Conservation (phyloP, 805 yeast genomes). For the Maudiozyma bulderi region DNA sequence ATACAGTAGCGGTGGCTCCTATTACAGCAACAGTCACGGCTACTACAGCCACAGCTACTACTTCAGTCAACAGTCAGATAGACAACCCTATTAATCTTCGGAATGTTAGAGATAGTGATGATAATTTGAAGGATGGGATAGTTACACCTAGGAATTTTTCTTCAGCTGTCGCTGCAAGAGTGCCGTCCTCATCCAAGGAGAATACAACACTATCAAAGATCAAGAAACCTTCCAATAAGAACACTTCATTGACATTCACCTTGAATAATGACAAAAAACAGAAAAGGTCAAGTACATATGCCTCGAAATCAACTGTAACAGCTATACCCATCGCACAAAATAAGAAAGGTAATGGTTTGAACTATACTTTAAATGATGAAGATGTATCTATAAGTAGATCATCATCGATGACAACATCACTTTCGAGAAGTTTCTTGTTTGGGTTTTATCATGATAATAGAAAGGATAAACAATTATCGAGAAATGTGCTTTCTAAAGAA, state of each 20-base stretch:
- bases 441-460: slow-evolving; percentile 30
- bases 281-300: slow-evolving; percentile 28
- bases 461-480: slow-evolving; percentile 16
- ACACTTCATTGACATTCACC: slow-evolving; percentile 14
- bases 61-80: background rate
- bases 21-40: background rate
- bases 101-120: background rate
- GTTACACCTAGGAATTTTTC: background rate
- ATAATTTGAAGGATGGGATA: background rate
- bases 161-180: background rate
- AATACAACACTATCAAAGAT: background rate
- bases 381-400: slow-evolving; percentile 30
- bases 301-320: slow-evolving; percentile 26
- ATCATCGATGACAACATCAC: slow-evolving; percentile 35
- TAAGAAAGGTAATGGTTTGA: slow-evolving; percentile 9
- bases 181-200: background rate
- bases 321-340: slow-evolving; percentile 26
- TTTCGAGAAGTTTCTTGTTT: slow-evolving; percentile 34
- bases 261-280: slow-evolving; percentile 18
- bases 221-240: background rate
- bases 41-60: background rate
- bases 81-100: background rate
- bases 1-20: background rate
- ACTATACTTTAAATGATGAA: slow-evolving; percentile 27
- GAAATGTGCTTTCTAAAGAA: slow-evolving; percentile 39